Percentiles rank a stretch among this genome's conserved stretches.
Evolutionary conservation across 805 yeast genomes (phyloP).

Genomic region (Peterozyma xylosa): DNA sequence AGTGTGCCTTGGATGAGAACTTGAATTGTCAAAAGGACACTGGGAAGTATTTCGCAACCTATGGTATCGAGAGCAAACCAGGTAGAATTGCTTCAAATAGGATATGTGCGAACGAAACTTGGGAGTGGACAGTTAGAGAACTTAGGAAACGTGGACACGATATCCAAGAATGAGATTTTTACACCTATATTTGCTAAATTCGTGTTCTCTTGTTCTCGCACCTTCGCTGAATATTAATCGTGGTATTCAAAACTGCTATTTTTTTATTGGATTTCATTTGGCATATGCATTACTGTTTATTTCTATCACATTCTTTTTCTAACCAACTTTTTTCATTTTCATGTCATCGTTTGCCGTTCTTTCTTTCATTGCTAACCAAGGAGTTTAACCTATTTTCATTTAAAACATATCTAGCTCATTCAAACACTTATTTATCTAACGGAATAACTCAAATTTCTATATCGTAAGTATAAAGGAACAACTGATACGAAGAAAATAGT

Average conservation of each 20-base stretch:
- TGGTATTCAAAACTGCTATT: too few species aligned
- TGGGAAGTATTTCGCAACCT: conserved; percentile 62
- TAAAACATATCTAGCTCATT: too few species aligned
- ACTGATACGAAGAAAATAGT: conserved; percentile 7
- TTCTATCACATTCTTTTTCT: too few species aligned
- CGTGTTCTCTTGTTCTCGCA: not conserved
- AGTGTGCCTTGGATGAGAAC: conserved; percentile 50
- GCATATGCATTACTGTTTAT: too few species aligned
- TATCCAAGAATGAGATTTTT: conserved; percentile 10
- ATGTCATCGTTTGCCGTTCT: not conserved
- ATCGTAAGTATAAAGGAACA: not conserved
- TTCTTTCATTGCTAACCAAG: not conserved
- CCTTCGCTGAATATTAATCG: not conserved
- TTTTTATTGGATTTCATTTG: too few species aligned
- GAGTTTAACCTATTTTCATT: too few species aligned
- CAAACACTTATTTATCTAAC: too few species aligned
- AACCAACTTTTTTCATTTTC: not conserved
- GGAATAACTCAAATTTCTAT: not conserved
- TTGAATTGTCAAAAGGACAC: conserved; percentile 46
- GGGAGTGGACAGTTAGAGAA: conserved; percentile 73
- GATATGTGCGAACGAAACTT: conserved; percentile 58
- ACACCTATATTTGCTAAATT: not conserved
- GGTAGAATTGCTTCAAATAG: conserved; percentile 49
- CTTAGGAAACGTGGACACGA: conserved; percentile 43
- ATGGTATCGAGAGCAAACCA: conserved; percentile 49